Evolutionary conservation across 75 land plant species (phyloP), one percentile per base, ranked within the genome.

Genomic region (Adiantum capillusveneris): DNA sequence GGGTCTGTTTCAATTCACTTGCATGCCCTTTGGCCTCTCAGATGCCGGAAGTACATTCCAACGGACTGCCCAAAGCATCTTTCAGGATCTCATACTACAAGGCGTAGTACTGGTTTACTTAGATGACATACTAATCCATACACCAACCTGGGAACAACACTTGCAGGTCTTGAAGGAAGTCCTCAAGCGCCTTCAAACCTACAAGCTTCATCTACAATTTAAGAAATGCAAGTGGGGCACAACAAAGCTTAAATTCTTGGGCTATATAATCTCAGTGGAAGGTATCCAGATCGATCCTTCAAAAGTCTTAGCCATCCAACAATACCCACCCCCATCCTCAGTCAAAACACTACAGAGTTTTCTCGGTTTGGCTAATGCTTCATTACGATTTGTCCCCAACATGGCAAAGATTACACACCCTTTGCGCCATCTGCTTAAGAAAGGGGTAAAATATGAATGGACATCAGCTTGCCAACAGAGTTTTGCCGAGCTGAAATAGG

Each of bases 1-100:
- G 2, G 60, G 39, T 25, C 39, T 31, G 31, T 36, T 12, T 20
- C 45, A 30, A 18, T 58, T 58, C 20, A 9, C n/a, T 37, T 17
- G 44, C 14, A 58, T 36, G 17, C 60, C 60, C 16, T 58, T 58
- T 58, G 60, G 60, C 17, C 39, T 58, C 16, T 31, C 25, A 16
- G 22, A 58, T 58, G 60, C 44, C 22, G 17, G 25, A 9, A 36
- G 41, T 16, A 58, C 44, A 34, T 58, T 58, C 19, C 60, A 58
- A 58, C 60, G 60, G 12, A 58, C 22, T 13, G 39, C 39, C 6
- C 16, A 58, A n/a, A 37, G 17, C 17, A 36, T 58, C 39, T 58
- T 58, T 18, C 6, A 12, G 13, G 51, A 48, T 20, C 51, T 48
- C 20, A 48, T 48, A 9, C 20, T 16, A 48, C 11, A 19, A 48